These are phyloP conservation scores for Hansenula lynferdii DNA, from an alignment of 1,139 yeast genomes.

Conservation along the genomic window DNA sequence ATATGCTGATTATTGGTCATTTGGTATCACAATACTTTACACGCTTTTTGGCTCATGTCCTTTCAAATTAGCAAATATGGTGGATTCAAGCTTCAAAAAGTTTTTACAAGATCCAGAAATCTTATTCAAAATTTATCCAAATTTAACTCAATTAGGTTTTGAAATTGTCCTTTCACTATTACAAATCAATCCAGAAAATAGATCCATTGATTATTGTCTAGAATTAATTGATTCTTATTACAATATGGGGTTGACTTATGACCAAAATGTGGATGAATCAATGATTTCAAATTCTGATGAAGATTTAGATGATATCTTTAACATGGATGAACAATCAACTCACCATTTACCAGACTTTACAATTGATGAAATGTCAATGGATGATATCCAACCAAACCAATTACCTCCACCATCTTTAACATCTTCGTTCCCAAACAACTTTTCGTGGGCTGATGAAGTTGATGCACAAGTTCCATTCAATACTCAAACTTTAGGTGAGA, in stretches of 20 bases:
- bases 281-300: too few species aligned
- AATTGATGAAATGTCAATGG: too few species aligned
- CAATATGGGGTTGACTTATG: slow-evolving; percentile 13
- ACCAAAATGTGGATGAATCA: slow-evolving; percentile 29
- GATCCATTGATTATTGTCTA: slow-evolving; percentile 14
- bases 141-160: slow-evolving; percentile 19
- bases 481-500: background rate
- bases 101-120: slow-evolving; percentile 70
- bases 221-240: slow-evolving; percentile 1
- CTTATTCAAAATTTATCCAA: slow-evolving; percentile 69
- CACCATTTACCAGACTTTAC: background rate
- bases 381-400: too few species aligned
- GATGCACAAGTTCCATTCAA: background rate
- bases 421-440: background rate
- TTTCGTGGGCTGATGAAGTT: slow-evolving; percentile 3
- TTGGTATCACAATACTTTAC: slow-evolving; percentile 79
- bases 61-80: slow-evolving; percentile 58
- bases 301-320: slow-evolving; percentile 1
- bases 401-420: background rate
- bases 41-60: slow-evolving; percentile 86
- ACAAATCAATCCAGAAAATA: slow-evolving; percentile 19
- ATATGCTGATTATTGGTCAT: slow-evolving; percentile 85
- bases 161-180: slow-evolving; percentile 18
- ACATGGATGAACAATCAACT: slow-evolving; percentile 1
- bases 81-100: slow-evolving; percentile 68